phyloP scores from a whole-genome alignment of 2,329 filamentous ascomycete genomes.

The Monilinia polystroma region DNA sequence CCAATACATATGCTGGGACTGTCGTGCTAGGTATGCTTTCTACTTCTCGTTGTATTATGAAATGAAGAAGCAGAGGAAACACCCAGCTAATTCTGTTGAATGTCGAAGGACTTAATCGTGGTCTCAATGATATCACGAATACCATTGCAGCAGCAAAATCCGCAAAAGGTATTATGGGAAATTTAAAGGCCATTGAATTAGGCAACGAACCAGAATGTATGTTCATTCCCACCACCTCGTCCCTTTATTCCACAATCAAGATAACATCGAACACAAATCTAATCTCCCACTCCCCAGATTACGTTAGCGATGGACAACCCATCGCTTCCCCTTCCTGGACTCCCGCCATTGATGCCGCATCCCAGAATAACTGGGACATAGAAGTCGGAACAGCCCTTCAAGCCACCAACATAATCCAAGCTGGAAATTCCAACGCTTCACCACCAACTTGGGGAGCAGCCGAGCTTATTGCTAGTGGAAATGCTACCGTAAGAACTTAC shows the following conservation, averaged over 20 bases:
- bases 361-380: conserved; percentile 35
- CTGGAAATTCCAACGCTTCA: conserved; percentile 34
- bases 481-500: conserved; percentile 31
- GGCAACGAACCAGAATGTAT: conserved; percentile 58
- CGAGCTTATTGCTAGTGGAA: conserved; percentile 34
- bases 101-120: conserved; percentile 49
- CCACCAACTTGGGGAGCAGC: conserved; percentile 38
- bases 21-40: conserved; percentile 46
- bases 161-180: conserved; percentile 47
- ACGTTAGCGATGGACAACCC: conserved; percentile 39
- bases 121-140: conserved; percentile 53
- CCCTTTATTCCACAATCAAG: not conserved
- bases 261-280: not conserved
- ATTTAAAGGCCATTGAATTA: conserved; percentile 54
- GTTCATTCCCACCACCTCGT: conserved; percentile 28
- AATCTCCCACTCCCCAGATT: conserved; percentile 36
- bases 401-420: conserved; percentile 33
- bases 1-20: conserved; percentile 48
- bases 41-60: not conserved
- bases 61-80: not conserved
- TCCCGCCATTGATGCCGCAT: conserved; percentile 32
- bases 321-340: conserved; percentile 33
- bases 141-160: conserved; percentile 52
- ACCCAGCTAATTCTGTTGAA: conserved; percentile 4
- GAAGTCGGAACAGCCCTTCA: conserved; percentile 31